These are phyloP conservation scores for Closterium sp. DNA, from an alignment of 139 green algal species.

Conservation along the genomic window DNA sequence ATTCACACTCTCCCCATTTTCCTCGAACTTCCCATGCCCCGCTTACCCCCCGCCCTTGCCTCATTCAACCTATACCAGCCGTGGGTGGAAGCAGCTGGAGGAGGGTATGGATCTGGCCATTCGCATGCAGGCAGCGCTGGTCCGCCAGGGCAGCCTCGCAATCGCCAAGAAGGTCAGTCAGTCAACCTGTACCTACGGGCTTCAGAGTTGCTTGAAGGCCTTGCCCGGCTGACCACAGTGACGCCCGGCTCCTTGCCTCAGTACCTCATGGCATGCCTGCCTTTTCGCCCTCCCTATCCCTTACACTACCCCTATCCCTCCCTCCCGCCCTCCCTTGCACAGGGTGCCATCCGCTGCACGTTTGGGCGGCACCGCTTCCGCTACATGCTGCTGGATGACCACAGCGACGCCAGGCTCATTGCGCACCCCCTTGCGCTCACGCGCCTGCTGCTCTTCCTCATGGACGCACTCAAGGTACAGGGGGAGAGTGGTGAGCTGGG, in stretches of 20 bases:
- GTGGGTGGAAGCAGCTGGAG: constrained; percentile 30
- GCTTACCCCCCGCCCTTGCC: too few species aligned
- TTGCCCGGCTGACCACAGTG: constrained; percentile 5
- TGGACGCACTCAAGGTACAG: constrained; percentile 27
- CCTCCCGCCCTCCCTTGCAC: not conserved
- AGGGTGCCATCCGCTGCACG: constrained; percentile 1
- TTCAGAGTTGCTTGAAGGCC: too few species aligned
- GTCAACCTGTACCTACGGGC: too few species aligned
- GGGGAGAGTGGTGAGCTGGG: not conserved
- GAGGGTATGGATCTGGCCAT: constrained; percentile 32
- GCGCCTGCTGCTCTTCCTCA: constrained; percentile 30
- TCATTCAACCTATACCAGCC: too few species aligned
- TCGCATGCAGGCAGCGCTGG: constrained; percentile 20
- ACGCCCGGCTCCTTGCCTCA: not conserved
- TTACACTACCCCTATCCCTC: too few species aligned
- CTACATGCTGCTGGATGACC: constrained; percentile 26
- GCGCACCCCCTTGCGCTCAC: constrained; percentile 30
- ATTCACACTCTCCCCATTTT: too few species aligned
- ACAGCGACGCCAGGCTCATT: constrained; percentile 9
- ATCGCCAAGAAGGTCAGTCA: constrained; percentile 33
- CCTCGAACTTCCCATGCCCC: too few species aligned
- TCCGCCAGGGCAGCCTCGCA: constrained; percentile 19
- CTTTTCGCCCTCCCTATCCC: too few species aligned
- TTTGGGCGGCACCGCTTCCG: constrained; percentile 5
- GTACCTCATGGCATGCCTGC: too few species aligned